Percentiles rank a stretch among this genome's conserved stretches.
Conservation (phyloP, 768 basidiomycete genomes). For the Neoboletus magnificus region DNA sequence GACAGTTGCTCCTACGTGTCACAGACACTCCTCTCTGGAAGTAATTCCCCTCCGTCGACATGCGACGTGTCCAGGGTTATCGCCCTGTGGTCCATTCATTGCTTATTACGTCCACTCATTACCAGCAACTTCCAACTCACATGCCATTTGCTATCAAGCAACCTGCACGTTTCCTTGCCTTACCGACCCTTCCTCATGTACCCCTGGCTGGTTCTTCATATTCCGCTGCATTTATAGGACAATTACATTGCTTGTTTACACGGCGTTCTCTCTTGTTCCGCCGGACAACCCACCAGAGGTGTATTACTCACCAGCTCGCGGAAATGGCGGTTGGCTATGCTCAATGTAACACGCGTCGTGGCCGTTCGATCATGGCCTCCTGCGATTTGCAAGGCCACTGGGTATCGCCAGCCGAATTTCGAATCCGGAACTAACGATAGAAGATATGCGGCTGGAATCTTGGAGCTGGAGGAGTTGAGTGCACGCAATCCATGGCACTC, state of each 20-base stretch:
- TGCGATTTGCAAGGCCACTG: conserved; percentile 1
- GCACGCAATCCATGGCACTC: not conserved
- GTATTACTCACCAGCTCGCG: conserved; percentile 2
- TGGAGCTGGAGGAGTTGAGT: not conserved
- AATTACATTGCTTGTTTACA: conserved; percentile 1
- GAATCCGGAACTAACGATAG: not conserved
- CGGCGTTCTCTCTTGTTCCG: conserved; percentile 1
- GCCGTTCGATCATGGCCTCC: not conserved
- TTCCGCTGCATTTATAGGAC: conserved; percentile 1
- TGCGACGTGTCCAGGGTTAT: conserved; percentile 6
- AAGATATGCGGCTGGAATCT: not conserved
- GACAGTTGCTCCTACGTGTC: not conserved
- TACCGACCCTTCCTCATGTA: conserved; percentile 5
- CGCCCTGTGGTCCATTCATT: not conserved
- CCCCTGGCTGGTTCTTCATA: conserved; percentile 2
- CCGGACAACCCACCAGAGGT: too few species aligned
- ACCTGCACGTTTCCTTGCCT: conserved; percentile 1
- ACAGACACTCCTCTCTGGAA: not conserved
- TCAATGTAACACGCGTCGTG: conserved; percentile 4
- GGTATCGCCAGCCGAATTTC: conserved; percentile 6
- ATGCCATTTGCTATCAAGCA: conserved; percentile 8
- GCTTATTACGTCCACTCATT: conserved; percentile 12
- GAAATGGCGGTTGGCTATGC: conserved; percentile 21
- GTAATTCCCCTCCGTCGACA: not conserved
- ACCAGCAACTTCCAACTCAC: not conserved